Base-by-base conservation (phyloP, 345 rosid genomes). In the Melastoma malabathricum region DNA sequence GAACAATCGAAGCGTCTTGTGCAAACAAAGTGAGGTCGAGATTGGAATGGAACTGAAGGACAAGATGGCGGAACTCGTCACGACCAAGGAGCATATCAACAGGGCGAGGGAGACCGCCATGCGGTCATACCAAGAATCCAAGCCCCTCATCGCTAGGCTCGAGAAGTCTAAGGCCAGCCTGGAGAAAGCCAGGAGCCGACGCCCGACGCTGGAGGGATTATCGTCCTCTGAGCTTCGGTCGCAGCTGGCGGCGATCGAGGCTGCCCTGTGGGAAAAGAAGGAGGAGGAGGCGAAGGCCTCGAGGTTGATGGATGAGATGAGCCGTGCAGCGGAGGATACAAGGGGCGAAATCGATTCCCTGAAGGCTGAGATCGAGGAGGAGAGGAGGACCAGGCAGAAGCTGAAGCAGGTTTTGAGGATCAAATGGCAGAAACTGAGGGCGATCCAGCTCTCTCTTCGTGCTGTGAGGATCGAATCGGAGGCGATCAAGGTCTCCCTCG, bases 61-160 rank as follows among this genome's bases (percentile, higher is more conserved):
- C 41, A 57, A 56, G 67, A 57, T 61, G 23, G 66, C 31, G 25
- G 75, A 77, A 49, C 55, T 80, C 43, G 57, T 13, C 20, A 66
- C 46, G 20, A 63, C 57, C 3, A 69, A 56, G 57, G 76, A 64
- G 55, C 69, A 56, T 61, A 39, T 75, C 19, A 48, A 66, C 62
- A 66, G 45, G 58, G 76, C 80, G 7, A 80, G 54, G 48, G 82
- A 76, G 9, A 15, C 18, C 0, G 72, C 78, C 0, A 73, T 55
- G 56, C 75, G 71, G 41, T 77, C 81, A 8, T 81, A 81, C 81
- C 27, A 75, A 17, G 79, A 77, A 18, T 81, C 88, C 57, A 67
- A 46, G 58, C 88, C 83, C 16, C 57, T 77, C 3, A 72, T 73
- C 17, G 76, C 75, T 41, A 72, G 75, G 65, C 83, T 81, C 13